A percentile compares a stretch with the other conserved stretches of the same genome.
Evolutionary conservation across 2,329 filamentous ascomycete species (phyloP).

Genomic region (Diaporthe australafricana): DNA sequence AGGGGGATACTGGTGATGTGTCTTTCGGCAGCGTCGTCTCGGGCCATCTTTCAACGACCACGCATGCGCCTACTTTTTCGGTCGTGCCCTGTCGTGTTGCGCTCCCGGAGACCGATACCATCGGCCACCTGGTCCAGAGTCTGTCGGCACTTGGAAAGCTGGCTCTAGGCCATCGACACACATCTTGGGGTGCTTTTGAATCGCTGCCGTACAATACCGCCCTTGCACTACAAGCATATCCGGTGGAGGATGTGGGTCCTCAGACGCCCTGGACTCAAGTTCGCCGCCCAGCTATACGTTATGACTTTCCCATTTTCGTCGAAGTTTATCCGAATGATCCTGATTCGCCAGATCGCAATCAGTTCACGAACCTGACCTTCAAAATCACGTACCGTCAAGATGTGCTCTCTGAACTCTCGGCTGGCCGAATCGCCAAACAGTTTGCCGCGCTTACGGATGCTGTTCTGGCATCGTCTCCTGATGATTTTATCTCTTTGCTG

Average conservation of each 20-base stretch:
- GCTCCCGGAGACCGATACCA: constrained; percentile 36
- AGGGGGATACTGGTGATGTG: constrained; percentile 48
- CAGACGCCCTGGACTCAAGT: constrained; percentile 35
- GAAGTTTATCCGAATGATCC: constrained; percentile 37
- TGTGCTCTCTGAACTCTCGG: constrained; percentile 38
- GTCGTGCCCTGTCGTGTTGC: constrained; percentile 48
- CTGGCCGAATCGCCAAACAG: constrained; percentile 38
- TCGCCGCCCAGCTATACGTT: constrained; percentile 35
- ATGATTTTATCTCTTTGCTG: constrained; percentile 35
- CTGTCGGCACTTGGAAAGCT: constrained; percentile 36
- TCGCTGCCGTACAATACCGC: constrained; percentile 50
- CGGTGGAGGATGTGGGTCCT: constrained; percentile 24
- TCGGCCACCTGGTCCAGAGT: constrained; percentile 36
- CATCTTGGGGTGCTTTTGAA: constrained; percentile 43
- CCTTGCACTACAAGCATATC: constrained; percentile 49
- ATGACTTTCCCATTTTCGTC: constrained; percentile 39
- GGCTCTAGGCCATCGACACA: constrained; percentile 41
- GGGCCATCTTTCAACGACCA: constrained; percentile 41
- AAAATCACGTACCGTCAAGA: constrained; percentile 38
- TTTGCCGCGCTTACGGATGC: constrained; percentile 37
- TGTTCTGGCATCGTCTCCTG: constrained; percentile 33
- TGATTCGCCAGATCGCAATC: not conserved
- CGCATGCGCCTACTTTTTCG: constrained; percentile 50
- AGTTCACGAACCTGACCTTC: constrained; percentile 29
- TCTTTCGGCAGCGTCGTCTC: constrained; percentile 50